Evolutionary conservation across 2,329 filamentous ascomycete species (phyloP).

Genomic region (Capronia coronata): DNA sequence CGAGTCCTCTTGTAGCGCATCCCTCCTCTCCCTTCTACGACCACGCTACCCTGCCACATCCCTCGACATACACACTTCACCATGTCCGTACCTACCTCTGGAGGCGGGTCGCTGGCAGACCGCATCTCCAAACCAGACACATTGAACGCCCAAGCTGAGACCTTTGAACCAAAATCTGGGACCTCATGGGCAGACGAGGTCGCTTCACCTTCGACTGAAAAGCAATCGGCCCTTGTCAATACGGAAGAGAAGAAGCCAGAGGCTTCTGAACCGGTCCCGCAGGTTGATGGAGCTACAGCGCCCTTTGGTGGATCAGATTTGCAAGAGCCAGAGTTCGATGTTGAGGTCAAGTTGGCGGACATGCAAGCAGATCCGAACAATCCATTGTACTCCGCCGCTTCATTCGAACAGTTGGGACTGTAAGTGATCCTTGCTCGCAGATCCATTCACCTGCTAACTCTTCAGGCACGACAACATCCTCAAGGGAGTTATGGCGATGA

Average conservation of each 20-base stretch:
- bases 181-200: conserved; percentile 41
- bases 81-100: conserved; percentile 36
- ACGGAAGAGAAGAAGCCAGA: conserved; percentile 1
- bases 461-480: conserved; percentile 49
- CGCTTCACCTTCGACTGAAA: conserved; percentile 28
- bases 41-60: not conserved
- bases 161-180: not conserved
- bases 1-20: not conserved
- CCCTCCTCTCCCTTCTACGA: not conserved
- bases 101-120: conserved; percentile 42
- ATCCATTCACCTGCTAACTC: not conserved
- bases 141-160: not conserved
- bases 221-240: conserved; percentile 17
- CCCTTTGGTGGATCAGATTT: conserved; percentile 46
- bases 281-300: conserved; percentile 39
- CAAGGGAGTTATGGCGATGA: conserved; percentile 70
- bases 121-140: conserved; percentile 43
- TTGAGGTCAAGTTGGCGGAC: conserved; percentile 87
- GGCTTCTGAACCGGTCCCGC: conserved; percentile 19
- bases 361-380: conserved; percentile 80
- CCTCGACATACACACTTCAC: conserved; percentile 8
- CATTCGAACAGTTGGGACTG: conserved; percentile 81
- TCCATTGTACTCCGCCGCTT: conserved; percentile 76
- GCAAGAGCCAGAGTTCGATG: conserved; percentile 72
- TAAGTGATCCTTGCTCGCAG: conserved; percentile 44